These are phyloP conservation scores for Meyerozyma sp. DNA, from an alignment of 1,139 yeast species.

Conservation along the genomic window DNA sequence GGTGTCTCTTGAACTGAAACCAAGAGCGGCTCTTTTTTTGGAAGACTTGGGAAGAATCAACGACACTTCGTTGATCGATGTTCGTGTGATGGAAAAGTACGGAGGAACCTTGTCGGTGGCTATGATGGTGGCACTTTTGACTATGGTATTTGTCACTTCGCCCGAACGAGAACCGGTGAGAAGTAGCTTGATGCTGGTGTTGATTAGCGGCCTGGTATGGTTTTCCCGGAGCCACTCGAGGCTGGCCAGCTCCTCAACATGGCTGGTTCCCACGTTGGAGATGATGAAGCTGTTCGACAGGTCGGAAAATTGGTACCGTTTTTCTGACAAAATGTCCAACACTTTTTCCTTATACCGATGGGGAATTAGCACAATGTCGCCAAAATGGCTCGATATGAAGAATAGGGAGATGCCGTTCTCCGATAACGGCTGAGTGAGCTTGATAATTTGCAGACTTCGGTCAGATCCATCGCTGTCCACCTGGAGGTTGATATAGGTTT, in stretches of 20 bases:
- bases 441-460: conserved; percentile 49
- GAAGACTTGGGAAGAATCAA: conserved; percentile 47
- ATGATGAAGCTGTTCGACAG: conserved; percentile 28
- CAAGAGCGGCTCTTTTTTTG: conserved; percentile 28
- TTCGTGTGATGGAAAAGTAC: conserved; percentile 57
- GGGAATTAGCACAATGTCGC: conserved; percentile 65
- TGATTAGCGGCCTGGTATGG: conserved; percentile 42
- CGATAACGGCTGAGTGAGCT: conserved; percentile 57
- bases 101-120: conserved; percentile 29
- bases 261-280: conserved; percentile 2
- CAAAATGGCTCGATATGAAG: conserved; percentile 60
- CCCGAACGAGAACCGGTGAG: conserved; percentile 61
- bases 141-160: conserved; percentile 34
- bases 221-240: conserved; percentile 20
- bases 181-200: conserved; percentile 35
- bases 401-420: conserved; percentile 54
- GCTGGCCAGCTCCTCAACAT: background rate
- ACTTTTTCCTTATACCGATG: conserved; percentile 38
- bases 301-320: conserved; percentile 42
- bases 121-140: conserved; percentile 28
- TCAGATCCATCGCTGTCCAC: conserved; percentile 60
- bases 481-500: conserved; percentile 49
- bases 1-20: conserved; percentile 37
- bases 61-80: conserved; percentile 50
- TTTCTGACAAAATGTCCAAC: conserved; percentile 34